Conservation (phyloP, 2,329 filamentous ascomycete genomes). For the Xylariales sp. region DNA sequence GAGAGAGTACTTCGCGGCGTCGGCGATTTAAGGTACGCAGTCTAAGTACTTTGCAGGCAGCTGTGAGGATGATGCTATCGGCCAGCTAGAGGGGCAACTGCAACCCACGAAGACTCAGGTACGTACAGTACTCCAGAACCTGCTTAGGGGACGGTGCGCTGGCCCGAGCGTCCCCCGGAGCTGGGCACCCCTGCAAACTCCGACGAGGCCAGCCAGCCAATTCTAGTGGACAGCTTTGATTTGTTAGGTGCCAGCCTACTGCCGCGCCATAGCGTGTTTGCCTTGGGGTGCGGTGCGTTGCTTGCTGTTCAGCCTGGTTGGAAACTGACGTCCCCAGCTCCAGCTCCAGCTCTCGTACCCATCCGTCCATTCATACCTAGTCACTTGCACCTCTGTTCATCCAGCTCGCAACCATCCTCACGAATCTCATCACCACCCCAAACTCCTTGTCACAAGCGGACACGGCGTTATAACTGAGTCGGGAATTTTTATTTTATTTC, state of each 20-base stretch:
- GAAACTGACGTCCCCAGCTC: conserved; percentile 2
- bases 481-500: background rate
- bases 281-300: conserved; percentile 23
- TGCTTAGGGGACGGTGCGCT: background rate
- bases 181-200: conserved; percentile 4
- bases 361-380: background rate
- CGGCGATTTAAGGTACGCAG: too few relatives aligned
- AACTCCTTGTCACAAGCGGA: too few relatives aligned
- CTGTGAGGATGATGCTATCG: too few relatives aligned
- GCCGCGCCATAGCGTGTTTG: conserved; percentile 38
- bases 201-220: background rate
- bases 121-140: background rate
- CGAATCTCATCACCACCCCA: too few relatives aligned
- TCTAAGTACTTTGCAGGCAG: too few relatives aligned
- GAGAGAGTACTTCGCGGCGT: too few relatives aligned
- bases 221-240: too few relatives aligned
- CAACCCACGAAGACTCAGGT: too few relatives aligned
- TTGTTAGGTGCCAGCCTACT: too few relatives aligned
- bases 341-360: too few relatives aligned
- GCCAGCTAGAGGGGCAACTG: conserved; percentile 1
- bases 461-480: too few relatives aligned
- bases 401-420: background rate
- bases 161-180: conserved; percentile 2
- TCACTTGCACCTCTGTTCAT: background rate
- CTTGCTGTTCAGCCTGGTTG: conserved; percentile 19